These are phyloP conservation scores for Malassezia yamatoensis DNA, from an alignment of 1,284 basidiomycete genomes.

Conservation along the genomic window DNA sequence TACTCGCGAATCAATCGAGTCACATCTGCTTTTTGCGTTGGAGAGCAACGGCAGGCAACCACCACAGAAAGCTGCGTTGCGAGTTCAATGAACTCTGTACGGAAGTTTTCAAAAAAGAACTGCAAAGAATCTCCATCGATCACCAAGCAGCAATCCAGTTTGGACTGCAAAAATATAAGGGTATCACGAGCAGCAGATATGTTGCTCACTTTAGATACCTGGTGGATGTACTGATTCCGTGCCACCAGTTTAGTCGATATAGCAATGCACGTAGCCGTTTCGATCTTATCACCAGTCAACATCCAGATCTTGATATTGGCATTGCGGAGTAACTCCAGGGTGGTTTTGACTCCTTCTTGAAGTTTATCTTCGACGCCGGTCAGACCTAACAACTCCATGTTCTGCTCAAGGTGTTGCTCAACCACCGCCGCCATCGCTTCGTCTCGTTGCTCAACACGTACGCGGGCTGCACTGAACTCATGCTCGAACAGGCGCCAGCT, in stretches of 20 bases:
- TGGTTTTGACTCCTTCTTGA: constrained; percentile 90
- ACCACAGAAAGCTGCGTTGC: constrained; percentile 91
- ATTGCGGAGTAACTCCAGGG: constrained; percentile 82
- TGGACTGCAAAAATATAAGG: constrained; percentile 87
- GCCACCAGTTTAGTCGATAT: constrained; percentile 93
- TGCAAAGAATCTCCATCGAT: constrained; percentile 97
- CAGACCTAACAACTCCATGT: constrained; percentile 80
- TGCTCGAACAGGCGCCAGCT: constrained; percentile 66
- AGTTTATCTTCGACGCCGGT: constrained; percentile 98
- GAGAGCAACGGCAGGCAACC: constrained; percentile 93
- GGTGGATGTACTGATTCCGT: constrained; percentile 93
- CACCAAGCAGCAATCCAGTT: constrained; percentile 91
- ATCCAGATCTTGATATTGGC: constrained; percentile 99
- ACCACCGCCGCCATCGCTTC: constrained; percentile 70
- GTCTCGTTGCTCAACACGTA: constrained; percentile 58
- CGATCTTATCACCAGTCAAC: constrained; percentile 98
- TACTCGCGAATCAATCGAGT: constrained; percentile 77
- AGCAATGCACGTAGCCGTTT: constrained; percentile 96
- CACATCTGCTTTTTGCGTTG: constrained; percentile 96
- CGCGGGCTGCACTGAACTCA: constrained; percentile 67
- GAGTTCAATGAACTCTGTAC: constrained; percentile 86
- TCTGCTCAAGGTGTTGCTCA: constrained; percentile 67
- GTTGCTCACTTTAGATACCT: constrained; percentile 79
- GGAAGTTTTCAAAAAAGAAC: constrained; percentile 79
- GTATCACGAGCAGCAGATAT: constrained; percentile 72